These are phyloP conservation scores for Wickerhamomyces xylosicus DNA, from an alignment of 805 yeast genomes.

Conservation along the genomic window DNA sequence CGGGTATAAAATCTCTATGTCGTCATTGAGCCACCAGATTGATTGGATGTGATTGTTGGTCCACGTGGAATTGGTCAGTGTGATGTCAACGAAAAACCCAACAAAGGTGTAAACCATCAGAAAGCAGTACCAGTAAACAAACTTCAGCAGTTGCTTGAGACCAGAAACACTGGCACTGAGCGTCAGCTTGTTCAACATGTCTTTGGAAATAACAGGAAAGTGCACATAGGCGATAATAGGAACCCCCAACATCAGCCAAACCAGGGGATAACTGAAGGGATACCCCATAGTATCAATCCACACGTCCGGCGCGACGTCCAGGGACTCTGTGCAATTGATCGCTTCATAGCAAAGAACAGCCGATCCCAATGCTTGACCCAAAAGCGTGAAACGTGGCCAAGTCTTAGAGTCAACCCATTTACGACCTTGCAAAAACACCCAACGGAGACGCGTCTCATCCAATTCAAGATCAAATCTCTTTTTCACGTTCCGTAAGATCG, in stretches of 20 bases:
- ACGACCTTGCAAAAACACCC: slow-evolving; percentile 48
- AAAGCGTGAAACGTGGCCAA: slow-evolving; percentile 73
- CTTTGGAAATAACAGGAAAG: slow-evolving; percentile 83
- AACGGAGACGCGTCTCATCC: slow-evolving; percentile 44
- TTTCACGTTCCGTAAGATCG: slow-evolving; percentile 40
- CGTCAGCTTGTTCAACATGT: slow-evolving; percentile 65
- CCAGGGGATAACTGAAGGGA: slow-evolving; percentile 74
- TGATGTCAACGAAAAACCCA: slow-evolving; percentile 57
- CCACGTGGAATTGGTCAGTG: slow-evolving; percentile 86
- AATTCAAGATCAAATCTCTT: slow-evolving; percentile 46
- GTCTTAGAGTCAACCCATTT: slow-evolving; percentile 55
- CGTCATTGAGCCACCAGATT: slow-evolving; percentile 49
- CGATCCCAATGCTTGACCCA: slow-evolving; percentile 86
- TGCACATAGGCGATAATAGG: slow-evolving; percentile 90
- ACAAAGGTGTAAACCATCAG: slow-evolving; percentile 52
- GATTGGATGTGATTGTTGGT: slow-evolving; percentile 62
- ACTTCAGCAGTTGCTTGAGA: slow-evolving; percentile 28
- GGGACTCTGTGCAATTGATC: slow-evolving; percentile 24
- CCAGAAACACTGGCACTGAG: slow-evolving; percentile 15
- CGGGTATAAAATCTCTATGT: slow-evolving; percentile 58
- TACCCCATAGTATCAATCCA: slow-evolving; percentile 93
- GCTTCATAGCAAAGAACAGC: slow-evolving; percentile 62
- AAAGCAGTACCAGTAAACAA: slow-evolving; percentile 62
- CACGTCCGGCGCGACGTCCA: slow-evolving; percentile 65
- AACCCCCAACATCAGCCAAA: slow-evolving; percentile 42